Base-by-base conservation (phyloP, 2,329 filamentous ascomycete species). In the Metarhizium sp. region DNA sequence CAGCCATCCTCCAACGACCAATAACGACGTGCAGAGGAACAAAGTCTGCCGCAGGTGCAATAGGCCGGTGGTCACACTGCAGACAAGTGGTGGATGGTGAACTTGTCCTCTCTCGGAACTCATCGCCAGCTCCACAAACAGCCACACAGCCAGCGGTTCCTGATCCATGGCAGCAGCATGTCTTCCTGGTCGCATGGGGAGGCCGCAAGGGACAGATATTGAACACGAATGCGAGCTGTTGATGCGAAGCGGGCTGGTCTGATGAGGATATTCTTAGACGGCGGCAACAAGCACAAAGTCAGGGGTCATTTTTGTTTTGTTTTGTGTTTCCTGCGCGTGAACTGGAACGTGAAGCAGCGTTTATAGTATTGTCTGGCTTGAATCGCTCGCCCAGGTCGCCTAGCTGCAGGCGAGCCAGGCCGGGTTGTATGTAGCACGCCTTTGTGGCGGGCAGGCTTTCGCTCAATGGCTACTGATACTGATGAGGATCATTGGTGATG, bases 51-150 rank as follows among this genome's bases (percentile, higher is more conserved):
- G 52, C 43, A 54, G 55, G 48, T 53, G 55, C 49, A 53, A 51
- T 53, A 53, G 51, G 55, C 50, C 29, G 51, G 43, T n/a, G 48
- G 52, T 57, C 50, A 25, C 50, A 57, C 38, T 51, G 53, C 56
- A 55, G 54, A 30, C 30, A 42, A 47, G 32, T 36, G 47, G 29
- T 50, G 30, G 36, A 46, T 29, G 52, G 50, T 47, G 55, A 55
- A 50, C 53, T 53, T 56, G 46, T 30, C 54, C 51, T 49, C 38
- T 51, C 51, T 57, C 51, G 56, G 52, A 53, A 38, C 14, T 48
- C 51, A 52, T 50, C 50, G 50, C 25, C 36, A 50, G 48, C 38
- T 57, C 53, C 56, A 55, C 54, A 30, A 30, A 25, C 43, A 46
- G 45, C 53, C 45, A 55, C 50, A 47, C 30, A 20, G 34, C 30